Evolutionary conservation across 2,329 filamentous ascomycete genomes (phyloP), one percentile per base, ranked within the genome.

Genomic region (Colletotrichum limetticola): DNA sequence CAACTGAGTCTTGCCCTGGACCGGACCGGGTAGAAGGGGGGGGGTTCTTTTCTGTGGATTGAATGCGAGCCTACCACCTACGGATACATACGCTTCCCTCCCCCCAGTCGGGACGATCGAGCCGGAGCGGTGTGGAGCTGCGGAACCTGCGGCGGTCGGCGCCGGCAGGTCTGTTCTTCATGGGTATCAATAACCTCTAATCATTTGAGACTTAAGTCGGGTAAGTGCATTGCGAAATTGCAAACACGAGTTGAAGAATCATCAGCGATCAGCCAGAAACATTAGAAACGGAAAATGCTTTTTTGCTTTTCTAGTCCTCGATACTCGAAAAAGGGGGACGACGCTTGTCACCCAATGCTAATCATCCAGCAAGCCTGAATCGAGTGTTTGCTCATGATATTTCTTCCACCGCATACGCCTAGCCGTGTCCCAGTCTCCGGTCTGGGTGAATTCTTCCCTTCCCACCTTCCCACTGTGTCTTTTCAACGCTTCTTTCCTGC

Each of bases 371-470:
- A 68, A 42, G 32, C 28, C 32, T 12, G 12, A 35, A 49, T 61
- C 35, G 53, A 61, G 58, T 66, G 28, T 35, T 35, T 67, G 63
- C 49, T 55, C 55, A 37, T 71, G 63, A 71, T 62, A 49, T 52
- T 64, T 59, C 56, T 16, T 68, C 46, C 68, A 8, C 24, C 64
- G 56, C 56, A 30, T 66, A 61, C 68, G 64, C 64, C 68, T 62
- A 32, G 61, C 59, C 37, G 60, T 32, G 57, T 37, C 49, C 49
- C 26, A 22, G 60, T 12, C 62, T 61, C 49, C 32, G 28, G 60
- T 12, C 62, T 61, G 55, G 53, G 55, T 42, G 32, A 59, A 55
- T 22, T 24, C 14, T 63, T 30, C 55, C 59, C 49, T 24, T 22
- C 56, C 65, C 24, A 49, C 14, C 42, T 22, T 60, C 55, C 59